Evolutionary conservation across 306 rosid genomes (phyloP), one percentile per base, ranked within the genome.

Genomic region (Glycine soja): DNA sequence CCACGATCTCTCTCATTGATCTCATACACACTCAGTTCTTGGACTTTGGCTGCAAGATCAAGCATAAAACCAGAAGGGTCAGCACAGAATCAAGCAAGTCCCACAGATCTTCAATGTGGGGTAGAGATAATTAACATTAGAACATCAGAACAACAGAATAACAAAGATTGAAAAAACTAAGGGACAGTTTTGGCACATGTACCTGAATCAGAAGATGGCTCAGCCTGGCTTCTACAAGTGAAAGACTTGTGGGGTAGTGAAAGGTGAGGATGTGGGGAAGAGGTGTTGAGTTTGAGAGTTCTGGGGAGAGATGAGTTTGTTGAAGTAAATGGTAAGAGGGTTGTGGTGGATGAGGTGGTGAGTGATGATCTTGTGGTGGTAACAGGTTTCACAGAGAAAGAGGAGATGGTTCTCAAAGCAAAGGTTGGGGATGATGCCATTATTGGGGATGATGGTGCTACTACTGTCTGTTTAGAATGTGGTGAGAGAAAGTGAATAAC

Each of bases 1-100:
- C 90, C 88, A 36, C 92, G 94, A 80, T 93, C 91, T 9, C 88
- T 54, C 82, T 91, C 94, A 45, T 93, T 93, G 80, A 91, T 89
- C 86, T 89, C 96, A 68, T 93, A 93, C 4, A 89, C 91, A 45
- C 59, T 10, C 15, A 93, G 76, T 71, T 91, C 92, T 68, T 89
- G 96, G 6, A 89, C 95, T 75, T 82, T 77, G 1, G 10, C 97
- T 93, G 76, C 86, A 12, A 80, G 72, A 83, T 48, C 64, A 70
- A 65, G 34, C 76, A 66, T n/a, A 81, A 4, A 58, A 51, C 18
- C 71, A 82, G 64, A 82, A 66, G 73, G 80, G 75, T 83, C 69
- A 81, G 4, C 54, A 48, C 10, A 79, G 19, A 76, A 66, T 32
- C 43, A 63, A 77, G 34, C 3, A 80, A 61, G 52, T 48, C 24